Evolutionary conservation across 2,329 filamentous ascomycete genomes (phyloP).

Genomic region (Calonectria henricotiae): DNA sequence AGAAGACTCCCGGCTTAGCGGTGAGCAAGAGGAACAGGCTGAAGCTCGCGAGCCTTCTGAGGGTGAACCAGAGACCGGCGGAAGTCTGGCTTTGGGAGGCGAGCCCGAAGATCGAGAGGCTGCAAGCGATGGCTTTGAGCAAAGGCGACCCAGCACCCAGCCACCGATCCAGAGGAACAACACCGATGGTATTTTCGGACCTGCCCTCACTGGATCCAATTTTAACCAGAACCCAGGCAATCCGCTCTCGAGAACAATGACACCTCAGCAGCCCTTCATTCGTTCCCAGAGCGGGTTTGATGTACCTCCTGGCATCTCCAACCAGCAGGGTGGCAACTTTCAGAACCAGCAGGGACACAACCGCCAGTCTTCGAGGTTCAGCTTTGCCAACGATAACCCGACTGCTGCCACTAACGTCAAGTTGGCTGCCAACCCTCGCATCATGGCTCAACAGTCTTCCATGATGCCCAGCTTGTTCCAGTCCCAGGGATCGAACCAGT

Average conservation of each 20-base stretch:
- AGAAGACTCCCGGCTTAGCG: slow-evolving; percentile 69
- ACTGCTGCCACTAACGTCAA: slow-evolving; percentile 74
- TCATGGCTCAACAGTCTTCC: slow-evolving; percentile 88
- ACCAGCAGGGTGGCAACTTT: slow-evolving; percentile 62
- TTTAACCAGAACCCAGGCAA: slow-evolving; percentile 68
- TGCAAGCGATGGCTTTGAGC: slow-evolving; percentile 68
- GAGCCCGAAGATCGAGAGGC: slow-evolving; percentile 88
- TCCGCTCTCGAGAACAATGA: slow-evolving; percentile 79
- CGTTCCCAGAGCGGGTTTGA: slow-evolving; percentile 75
- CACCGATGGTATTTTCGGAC: slow-evolving; percentile 70
- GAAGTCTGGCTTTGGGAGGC: slow-evolving; percentile 90
- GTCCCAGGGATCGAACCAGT: slow-evolving; percentile 76
- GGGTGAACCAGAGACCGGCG: slow-evolving; percentile 84
- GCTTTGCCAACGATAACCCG: slow-evolving; percentile 84
- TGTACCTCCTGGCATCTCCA: slow-evolving; percentile 73
- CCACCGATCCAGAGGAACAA: slow-evolving; percentile 81
- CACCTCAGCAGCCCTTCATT: slow-evolving; percentile 83
- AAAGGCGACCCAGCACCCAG: slow-evolving; percentile 79
- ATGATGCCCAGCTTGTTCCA: slow-evolving; percentile 84
- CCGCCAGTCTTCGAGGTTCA: slow-evolving; percentile 89
- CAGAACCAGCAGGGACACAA: slow-evolving; percentile 79
- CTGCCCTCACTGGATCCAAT: slow-evolving; percentile 64
- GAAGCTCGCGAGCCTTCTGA: slow-evolving; percentile 72
- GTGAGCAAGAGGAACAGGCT: slow-evolving; percentile 66
- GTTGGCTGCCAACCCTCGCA: slow-evolving; percentile 82